Base-by-base conservation (phyloP, 1,284 basidiomycete genomes). In the Austropuccinia psidii region DNA sequence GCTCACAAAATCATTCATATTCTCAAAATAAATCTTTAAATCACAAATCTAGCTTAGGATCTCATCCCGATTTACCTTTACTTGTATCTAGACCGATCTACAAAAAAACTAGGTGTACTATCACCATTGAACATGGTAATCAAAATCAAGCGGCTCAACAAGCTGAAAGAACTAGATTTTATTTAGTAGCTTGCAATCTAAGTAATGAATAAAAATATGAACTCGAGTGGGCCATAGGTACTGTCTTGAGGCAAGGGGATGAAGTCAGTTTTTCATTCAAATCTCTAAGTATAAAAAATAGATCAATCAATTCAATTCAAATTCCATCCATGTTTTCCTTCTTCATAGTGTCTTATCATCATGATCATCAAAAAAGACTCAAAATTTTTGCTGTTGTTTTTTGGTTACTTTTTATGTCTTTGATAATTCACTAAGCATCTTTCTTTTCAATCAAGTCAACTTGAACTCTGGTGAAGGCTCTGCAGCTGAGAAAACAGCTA, bases 221-320 rank as follows among this genome's bases (percentile, higher is more conserved):
- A 5, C 61, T 72, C 31, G 69, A 72, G 55, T 72, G 69, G 69
- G 62, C 69, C n/a, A 72, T 72, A 31, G 69, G 69, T 27, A 72
- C 69, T 19, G 69, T 72, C 15, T 35, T 72, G 27, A 58, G 69
- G 43, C 69, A 72, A 29, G 69, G 69, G 19, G 69, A 72, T 45
- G 69, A 72, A 45, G 67, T 70, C 9, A 15, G 35, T 49, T 31
- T 9, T 41, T 39, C 37, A 4, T 49, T 33, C n/a, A n/a, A n/a
- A n/a, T n/a, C n/a, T n/a, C n/a, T n/a, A n/a, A n/a, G n/a, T n/a
- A n/a, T 45, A n/a, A 45, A 45, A n/a, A 11, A n/a, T 45, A 11
- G 41, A 45, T 11, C n/a, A n/a, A 45, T 17, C 4, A 7, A 47
- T 27, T 62, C 9, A 39, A 19, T 43, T 45, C 41, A 43, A n/a